These are phyloP conservation scores for Colletotrichum sp. DNA, from an alignment of 2,329 filamentous ascomycete genomes.

Conservation along the genomic window DNA sequence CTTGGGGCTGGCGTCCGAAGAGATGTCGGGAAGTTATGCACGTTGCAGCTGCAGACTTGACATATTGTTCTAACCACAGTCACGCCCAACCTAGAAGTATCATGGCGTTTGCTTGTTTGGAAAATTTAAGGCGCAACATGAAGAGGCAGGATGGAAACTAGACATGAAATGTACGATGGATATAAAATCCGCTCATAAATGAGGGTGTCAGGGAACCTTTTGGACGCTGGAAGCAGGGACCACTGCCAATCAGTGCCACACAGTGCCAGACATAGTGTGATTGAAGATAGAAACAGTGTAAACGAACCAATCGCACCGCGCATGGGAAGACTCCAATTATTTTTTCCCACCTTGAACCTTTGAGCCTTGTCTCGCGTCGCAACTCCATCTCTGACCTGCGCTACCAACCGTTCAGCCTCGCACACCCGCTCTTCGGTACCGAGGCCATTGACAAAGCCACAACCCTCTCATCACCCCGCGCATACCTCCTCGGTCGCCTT, in stretches of 20 bases:
- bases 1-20: neutral
- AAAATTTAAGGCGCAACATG: neutral
- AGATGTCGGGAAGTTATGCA: neutral
- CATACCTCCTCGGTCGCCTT: neutral
- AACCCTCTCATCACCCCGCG: neutral
- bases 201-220: neutral
- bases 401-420: constrained; percentile 9
- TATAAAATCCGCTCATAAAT: neutral
- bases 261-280: rapidly evolving
- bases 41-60: neutral
- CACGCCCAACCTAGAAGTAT: rapidly evolving
- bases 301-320: neutral
- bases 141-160: neutral
- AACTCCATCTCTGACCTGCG: constrained; percentile 17
- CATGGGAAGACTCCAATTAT: neutral
- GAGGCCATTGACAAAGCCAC: neutral
- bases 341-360: constrained; percentile 1
- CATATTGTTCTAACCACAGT: neutral
- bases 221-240: neutral
- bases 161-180: neutral
- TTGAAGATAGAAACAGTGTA: rapidly evolving
- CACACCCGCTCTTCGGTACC: neutral
- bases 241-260: neutral
- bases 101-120: neutral
- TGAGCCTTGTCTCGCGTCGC: constrained; percentile 18